These are phyloP conservation scores for Dactylonectria estremocensis DNA, from an alignment of 2,329 filamentous ascomycete species.

Conservation along the genomic window DNA sequence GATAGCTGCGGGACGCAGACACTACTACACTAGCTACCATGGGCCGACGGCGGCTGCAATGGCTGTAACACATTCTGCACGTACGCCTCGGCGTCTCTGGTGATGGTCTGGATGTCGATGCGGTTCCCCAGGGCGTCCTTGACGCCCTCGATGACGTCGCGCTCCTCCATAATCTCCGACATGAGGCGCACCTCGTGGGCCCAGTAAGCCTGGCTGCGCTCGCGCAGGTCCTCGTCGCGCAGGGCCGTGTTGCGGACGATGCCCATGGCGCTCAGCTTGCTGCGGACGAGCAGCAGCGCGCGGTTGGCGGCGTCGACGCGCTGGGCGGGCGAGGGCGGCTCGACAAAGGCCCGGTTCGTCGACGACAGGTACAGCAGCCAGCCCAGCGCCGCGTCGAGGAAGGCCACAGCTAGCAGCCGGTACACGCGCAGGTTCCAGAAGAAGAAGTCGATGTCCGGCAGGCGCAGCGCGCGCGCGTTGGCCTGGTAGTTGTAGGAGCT, in stretches of 20 bases:
- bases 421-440: conserved; percentile 78
- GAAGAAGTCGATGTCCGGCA: conserved; percentile 77
- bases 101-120: conserved; percentile 74
- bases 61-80: conserved; percentile 61
- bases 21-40: conserved; percentile 37
- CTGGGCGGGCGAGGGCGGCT: conserved; percentile 73
- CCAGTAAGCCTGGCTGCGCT: conserved; percentile 82
- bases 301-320: conserved; percentile 74
- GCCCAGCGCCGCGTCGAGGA: conserved; percentile 75
- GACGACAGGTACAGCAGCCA: conserved; percentile 80
- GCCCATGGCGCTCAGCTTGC: conserved; percentile 79
- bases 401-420: conserved; percentile 75
- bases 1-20: conserved; percentile 34
- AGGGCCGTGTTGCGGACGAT: conserved; percentile 86
- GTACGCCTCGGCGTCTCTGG: conserved; percentile 76
- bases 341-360: conserved; percentile 84
- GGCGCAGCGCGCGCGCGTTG: conserved; percentile 74
- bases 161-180: conserved; percentile 83
- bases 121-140: conserved; percentile 76
- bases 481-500: conserved; percentile 75
- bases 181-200: conserved; percentile 80
- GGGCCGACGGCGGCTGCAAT: conserved; percentile 43
- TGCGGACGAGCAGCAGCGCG: conserved; percentile 71
- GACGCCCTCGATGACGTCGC: conserved; percentile 80
- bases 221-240: conserved; percentile 80